Base-by-base conservation (phyloP, 164 flowering plant species). In the Annona squamosa region DNA sequence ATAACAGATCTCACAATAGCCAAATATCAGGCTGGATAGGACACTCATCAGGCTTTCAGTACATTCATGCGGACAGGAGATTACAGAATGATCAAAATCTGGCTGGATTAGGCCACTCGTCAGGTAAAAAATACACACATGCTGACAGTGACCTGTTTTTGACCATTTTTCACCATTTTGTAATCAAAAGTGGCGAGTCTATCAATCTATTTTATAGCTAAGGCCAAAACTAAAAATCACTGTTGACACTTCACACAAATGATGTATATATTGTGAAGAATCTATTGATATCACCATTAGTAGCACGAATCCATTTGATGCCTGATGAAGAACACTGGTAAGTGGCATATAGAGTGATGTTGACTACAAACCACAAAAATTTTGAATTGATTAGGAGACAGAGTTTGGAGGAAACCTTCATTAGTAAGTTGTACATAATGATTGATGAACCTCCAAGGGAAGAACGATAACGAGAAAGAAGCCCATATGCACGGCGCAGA, bases 401-500 rank as follows among this genome's bases (percentile, higher is more conserved):
- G 70, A 74, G 65, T 43, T 66, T 56, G 76, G 56, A 18, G 69
- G 42, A 72, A 48, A 90, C 92, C 92, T 90, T 90, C 86, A 90
- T 89, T 74, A 90, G 67, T 77, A 89, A 81, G 84, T 90, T 90
- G 81, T 84, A 90, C 59, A 84, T 71, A 19, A 74, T 65, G 72
- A 87, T 76, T 48, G 90, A 84, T 57, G 87, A 82, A 69, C 72
- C 83, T 4, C 84, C 85, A 71, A 88, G 80, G 48, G 82, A 72
- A 80, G 47, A 75, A 13, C 89, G 86, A 77, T 84, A 88, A 52
- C 91, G 87, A 52, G 95, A 91, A 76, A 90, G 88, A 77, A 90
- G 90, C 72, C 92, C 95, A 82, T 87, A 85, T 63, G 90, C 92
- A 74, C 95, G 92, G 78, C 91, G 88, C 48, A 90, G 69, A 84